Evolutionary conservation across 257 asterid genomes (phyloP).

Genomic region (Penstemon eatonii): DNA sequence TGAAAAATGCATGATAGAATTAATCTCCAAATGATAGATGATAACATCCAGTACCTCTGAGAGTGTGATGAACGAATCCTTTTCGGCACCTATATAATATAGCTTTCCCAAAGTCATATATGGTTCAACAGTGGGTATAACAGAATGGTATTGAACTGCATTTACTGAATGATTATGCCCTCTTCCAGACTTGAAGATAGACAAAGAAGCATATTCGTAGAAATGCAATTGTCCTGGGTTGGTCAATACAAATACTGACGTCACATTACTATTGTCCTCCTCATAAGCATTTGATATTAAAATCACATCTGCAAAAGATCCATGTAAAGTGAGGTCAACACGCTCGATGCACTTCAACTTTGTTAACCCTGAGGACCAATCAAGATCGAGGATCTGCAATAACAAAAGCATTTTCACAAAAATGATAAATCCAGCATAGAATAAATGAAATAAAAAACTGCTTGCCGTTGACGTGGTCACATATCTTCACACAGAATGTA

Average conservation of each 20-base stretch:
- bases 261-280: constrained; percentile 38
- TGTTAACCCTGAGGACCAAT: constrained; percentile 90
- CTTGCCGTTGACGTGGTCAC: constrained; percentile 7
- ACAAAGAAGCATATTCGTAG: constrained; percentile 61
- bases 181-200: constrained; percentile 57
- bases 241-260: constrained; percentile 74
- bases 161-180: constrained; percentile 53
- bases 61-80: constrained; percentile 39
- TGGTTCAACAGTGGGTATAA: constrained; percentile 83
- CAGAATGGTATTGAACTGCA: constrained; percentile 56
- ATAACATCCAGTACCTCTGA: constrained; percentile 54
- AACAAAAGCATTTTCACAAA: constrained; percentile 25
- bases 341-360: constrained; percentile 76
- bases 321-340: constrained; percentile 82
- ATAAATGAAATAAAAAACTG: not conserved
- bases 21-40: constrained; percentile 25
- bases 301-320: constrained; percentile 84
- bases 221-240: constrained; percentile 85
- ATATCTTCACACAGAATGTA: constrained; percentile 4
- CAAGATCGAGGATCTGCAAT: constrained; percentile 86
- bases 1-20: constrained; percentile 7
- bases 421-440: constrained; percentile 28
- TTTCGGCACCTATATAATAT: constrained; percentile 36
- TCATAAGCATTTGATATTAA: constrained; percentile 49
- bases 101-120: constrained; percentile 72